Conservation (phyloP, 129 eudicot genomes). For the Artemisia argyi region DNA sequence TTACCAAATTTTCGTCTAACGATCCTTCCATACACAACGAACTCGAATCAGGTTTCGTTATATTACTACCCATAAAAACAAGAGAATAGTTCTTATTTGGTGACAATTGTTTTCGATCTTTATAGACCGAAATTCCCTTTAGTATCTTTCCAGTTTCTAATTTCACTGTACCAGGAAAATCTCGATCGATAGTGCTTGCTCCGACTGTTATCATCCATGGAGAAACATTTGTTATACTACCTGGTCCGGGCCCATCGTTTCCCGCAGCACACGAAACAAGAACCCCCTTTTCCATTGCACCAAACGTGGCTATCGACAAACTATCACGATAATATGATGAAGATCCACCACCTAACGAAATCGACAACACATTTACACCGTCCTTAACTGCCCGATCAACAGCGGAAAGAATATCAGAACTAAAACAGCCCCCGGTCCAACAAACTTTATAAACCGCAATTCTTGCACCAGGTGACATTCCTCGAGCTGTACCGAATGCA, state of each 20-base stretch:
- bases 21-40: slow-evolving; percentile 71
- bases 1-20: slow-evolving; percentile 40
- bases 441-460: slow-evolving; percentile 73
- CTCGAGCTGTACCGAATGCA: slow-evolving; percentile 61
- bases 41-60: slow-evolving; percentile 41
- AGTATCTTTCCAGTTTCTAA: slow-evolving; percentile 47
- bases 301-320: slow-evolving; percentile 61
- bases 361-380: slow-evolving; percentile 67
- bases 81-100: slow-evolving; percentile 41
- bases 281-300: slow-evolving; percentile 76
- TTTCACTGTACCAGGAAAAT: slow-evolving; percentile 52
- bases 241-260: slow-evolving; percentile 64
- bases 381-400: slow-evolving; percentile 67
- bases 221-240: slow-evolving; percentile 62
- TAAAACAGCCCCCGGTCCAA: slow-evolving; percentile 73
- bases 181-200: slow-evolving; percentile 72
- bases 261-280: slow-evolving; percentile 81
- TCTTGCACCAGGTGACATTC: slow-evolving; percentile 62
- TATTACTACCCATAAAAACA: slow-evolving; percentile 48
- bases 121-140: slow-evolving; percentile 55
- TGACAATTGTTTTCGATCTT: slow-evolving; percentile 41
- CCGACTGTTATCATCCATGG: slow-evolving; percentile 82
- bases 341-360: slow-evolving; percentile 73
- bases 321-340: slow-evolving; percentile 57
- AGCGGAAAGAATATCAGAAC: slow-evolving; percentile 71